Conservation (phyloP, 805 yeast species). For the Tetrapisispora nanseiensis region DNA sequence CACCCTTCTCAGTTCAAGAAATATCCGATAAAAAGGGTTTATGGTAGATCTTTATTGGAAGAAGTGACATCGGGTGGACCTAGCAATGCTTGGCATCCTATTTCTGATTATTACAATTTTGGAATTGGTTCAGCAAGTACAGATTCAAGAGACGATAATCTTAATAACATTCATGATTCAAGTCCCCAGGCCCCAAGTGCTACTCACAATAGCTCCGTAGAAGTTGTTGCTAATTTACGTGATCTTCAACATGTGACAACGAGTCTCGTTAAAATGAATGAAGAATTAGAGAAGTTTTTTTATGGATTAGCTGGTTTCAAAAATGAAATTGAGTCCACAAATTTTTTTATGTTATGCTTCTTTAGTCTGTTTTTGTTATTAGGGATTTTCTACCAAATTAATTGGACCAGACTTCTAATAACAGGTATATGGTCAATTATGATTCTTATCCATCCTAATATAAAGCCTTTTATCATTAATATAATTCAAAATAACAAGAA, state of each 20-base stretch:
- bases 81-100: constrained; percentile 8
- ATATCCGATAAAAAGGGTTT: constrained; percentile 34
- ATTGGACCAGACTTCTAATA: constrained; percentile 55
- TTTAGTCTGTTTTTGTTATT: constrained; percentile 33
- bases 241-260: constrained; percentile 62
- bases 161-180: background rate
- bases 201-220: constrained; percentile 24
- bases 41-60: constrained; percentile 46
- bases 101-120: constrained; percentile 6
- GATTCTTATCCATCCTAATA: constrained; percentile 50
- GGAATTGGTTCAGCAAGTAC: constrained; percentile 3
- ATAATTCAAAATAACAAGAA: constrained; percentile 7
- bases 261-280: constrained; percentile 40
- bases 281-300: constrained; percentile 44
- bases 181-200: background rate
- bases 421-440: constrained; percentile 47
- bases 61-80: constrained; percentile 21
- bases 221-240: constrained; percentile 49
- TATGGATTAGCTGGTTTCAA: constrained; percentile 59
- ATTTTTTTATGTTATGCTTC: constrained; percentile 39
- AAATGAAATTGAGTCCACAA: constrained; percentile 59
- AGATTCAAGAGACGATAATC: background rate
- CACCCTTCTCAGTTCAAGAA: constrained; percentile 50
- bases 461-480: constrained; percentile 25
- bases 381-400: constrained; percentile 42